Conservation (phyloP, 148 eudicot genomes). For the Silene latifolia region DNA sequence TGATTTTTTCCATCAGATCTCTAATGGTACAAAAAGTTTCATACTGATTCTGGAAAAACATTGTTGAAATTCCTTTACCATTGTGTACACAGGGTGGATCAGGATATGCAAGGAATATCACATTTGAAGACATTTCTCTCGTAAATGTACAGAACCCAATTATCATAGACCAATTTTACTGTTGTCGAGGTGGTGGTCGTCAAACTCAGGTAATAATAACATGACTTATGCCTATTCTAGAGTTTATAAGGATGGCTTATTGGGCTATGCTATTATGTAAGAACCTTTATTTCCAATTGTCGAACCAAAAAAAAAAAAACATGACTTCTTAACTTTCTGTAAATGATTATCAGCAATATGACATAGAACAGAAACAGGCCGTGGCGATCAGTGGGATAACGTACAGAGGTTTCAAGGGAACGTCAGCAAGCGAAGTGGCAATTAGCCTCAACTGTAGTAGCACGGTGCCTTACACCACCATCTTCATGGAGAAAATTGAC, state of each 20-base stretch:
- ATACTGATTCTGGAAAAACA: neutral
- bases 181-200: neutral
- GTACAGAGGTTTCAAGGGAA: slow-evolving; percentile 21
- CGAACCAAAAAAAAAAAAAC: no score
- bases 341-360: neutral
- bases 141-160: slow-evolving; percentile 35
- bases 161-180: slow-evolving; percentile 49
- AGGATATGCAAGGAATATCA: slow-evolving; percentile 43
- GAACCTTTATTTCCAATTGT: no score
- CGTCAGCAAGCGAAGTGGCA: neutral
- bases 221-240: no score
- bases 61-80: neutral
- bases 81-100: slow-evolving; percentile 36
- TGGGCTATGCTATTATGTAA: no score
- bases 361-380: neutral
- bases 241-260: no score
- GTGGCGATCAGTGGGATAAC: slow-evolving; percentile 13
- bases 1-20: no score
- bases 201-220: neutral
- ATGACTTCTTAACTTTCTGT: no score
- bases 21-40: neutral
- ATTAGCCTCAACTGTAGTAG: slow-evolving; percentile 13
- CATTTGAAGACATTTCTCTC: slow-evolving; percentile 34
- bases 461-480: neutral
- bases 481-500: neutral